Evolutionary conservation across 2,329 filamentous ascomycete species (phyloP), one percentile per base, ranked within the genome.

Genomic region (Lojkania enalia): DNA sequence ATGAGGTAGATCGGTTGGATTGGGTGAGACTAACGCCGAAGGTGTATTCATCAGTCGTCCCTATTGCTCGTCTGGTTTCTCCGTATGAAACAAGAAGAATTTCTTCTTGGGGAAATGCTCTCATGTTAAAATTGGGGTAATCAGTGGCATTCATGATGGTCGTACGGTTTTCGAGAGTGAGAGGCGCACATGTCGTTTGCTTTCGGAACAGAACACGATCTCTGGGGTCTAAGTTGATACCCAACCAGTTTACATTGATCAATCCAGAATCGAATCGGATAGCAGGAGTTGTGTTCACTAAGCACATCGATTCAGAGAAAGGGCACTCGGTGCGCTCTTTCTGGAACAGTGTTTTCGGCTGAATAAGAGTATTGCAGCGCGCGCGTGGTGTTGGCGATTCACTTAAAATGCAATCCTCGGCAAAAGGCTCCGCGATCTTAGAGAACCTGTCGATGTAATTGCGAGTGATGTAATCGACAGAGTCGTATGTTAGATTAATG

Each of bases 261-360:
- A 55, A 25, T 5, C 49, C 49, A 6, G 54, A 49, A 18, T 57
- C 54, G 5, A 51, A 6, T 5, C n/a, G 3, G 51, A 13, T 3
- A 35, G 48, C 27, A 23, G 33, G 33, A 5, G 33, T 27, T 7
- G 7, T n/a, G 25, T 27, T 27, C 11, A 5, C 19, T 33, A 39
- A 14, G 27, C 38, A 32, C 27, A 41, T 31, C 6, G 19, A 27
- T 2, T 4, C 5, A 31, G 7, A 11, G 27, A 41, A 41, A 5
- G 38, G 38, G 19, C 38, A 41, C 20, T 23, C 7, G 5, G 18
- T 21, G 5, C 5, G 5, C 16, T 25, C 36, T 29, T 5, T 39
- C 7, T 9, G 7, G 30, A 33, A 33, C 6, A 11, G 9, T 33
- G 7, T 11, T 16, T 16, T 9, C 7, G 30, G 30, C 6, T 15